A percentile compares a stretch with the other conserved stretches of the same genome.
Evolutionary conservation across 73 alveolate species (phyloP).

Genomic region (Urostyla sp.): DNA sequence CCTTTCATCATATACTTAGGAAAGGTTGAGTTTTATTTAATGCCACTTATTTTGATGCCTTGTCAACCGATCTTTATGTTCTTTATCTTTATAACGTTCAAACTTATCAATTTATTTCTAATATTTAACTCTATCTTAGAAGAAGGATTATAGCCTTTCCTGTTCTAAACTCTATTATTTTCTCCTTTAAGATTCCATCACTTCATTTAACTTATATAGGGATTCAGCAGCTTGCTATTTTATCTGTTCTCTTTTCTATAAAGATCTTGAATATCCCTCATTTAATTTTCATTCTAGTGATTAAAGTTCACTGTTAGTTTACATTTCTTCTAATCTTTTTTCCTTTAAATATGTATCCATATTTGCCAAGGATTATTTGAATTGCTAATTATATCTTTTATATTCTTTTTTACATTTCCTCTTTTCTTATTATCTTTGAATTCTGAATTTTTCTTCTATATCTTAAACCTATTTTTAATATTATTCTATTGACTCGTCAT

Average conservation of each 20-base stretch:
- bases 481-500: neutral
- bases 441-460: constrained; percentile 32
- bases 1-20: constrained; percentile 15
- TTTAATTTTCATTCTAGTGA: constrained; percentile 12
- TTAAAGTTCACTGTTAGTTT: neutral
- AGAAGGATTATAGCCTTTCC: neutral
- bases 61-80: neutral
- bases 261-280: constrained; percentile 31
- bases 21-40: neutral
- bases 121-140: constrained; percentile 6
- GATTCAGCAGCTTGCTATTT: constrained; percentile 37
- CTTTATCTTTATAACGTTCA: constrained; percentile 31
- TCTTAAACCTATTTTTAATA: constrained; percentile 20
- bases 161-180: neutral
- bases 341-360: constrained; percentile 14
- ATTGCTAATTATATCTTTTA: constrained; percentile 21
- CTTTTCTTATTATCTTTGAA: neutral
- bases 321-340: neutral
- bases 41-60: constrained; percentile 19
- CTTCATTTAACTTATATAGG: constrained; percentile 8
- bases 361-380: constrained; percentile 9
- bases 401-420: constrained; percentile 24
- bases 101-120: neutral
- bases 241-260: constrained; percentile 8
- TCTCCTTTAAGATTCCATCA: neutral